These are phyloP conservation scores for Collybia nuda DNA, from an alignment of 768 basidiomycete species.

Conservation along the genomic window DNA sequence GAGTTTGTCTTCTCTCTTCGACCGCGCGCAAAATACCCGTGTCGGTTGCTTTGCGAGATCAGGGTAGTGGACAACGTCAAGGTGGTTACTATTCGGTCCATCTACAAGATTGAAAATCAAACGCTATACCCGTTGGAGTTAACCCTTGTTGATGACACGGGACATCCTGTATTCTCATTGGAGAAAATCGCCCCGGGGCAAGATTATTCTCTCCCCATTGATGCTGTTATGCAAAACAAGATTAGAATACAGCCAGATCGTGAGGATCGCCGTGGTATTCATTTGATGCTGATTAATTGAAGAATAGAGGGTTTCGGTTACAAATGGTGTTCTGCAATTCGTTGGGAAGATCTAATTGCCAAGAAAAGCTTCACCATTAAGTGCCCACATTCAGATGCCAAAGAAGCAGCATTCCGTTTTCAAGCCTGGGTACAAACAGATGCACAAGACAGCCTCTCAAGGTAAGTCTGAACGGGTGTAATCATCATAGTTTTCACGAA, in stretches of 20 bases:
- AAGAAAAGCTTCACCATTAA: slow-evolving; percentile 72
- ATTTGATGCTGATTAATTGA: neutral
- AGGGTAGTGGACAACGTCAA: slow-evolving; percentile 91
- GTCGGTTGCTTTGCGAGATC: slow-evolving; percentile 87
- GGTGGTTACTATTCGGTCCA: slow-evolving; percentile 89
- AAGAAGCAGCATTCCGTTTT: slow-evolving; percentile 91
- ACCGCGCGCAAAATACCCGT: slow-evolving; percentile 71
- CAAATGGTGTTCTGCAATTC: slow-evolving; percentile 84
- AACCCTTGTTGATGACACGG: slow-evolving; percentile 82
- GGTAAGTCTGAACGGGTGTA: slow-evolving; percentile 37
- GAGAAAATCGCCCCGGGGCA: slow-evolving; percentile 92
- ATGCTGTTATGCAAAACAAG: slow-evolving; percentile 78
- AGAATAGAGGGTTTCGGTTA: slow-evolving; percentile 91
- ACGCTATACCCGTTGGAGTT: slow-evolving; percentile 92
- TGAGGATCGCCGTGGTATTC: slow-evolving; percentile 37
- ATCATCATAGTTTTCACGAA: neutral
- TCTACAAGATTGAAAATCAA: slow-evolving; percentile 86
- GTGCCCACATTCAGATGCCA: slow-evolving; percentile 78
- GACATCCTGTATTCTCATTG: slow-evolving; percentile 76
- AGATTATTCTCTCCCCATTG: slow-evolving; percentile 87
- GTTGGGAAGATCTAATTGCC: slow-evolving; percentile 85
- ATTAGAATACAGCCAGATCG: slow-evolving; percentile 91
- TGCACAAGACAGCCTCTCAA: slow-evolving; percentile 40
- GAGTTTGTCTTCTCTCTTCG: slow-evolving; percentile 87
- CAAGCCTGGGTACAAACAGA: slow-evolving; percentile 90